phyloP scores from a whole-genome alignment of 352 stramenopile genomes.

The Phytopythium sindhum region DNA sequence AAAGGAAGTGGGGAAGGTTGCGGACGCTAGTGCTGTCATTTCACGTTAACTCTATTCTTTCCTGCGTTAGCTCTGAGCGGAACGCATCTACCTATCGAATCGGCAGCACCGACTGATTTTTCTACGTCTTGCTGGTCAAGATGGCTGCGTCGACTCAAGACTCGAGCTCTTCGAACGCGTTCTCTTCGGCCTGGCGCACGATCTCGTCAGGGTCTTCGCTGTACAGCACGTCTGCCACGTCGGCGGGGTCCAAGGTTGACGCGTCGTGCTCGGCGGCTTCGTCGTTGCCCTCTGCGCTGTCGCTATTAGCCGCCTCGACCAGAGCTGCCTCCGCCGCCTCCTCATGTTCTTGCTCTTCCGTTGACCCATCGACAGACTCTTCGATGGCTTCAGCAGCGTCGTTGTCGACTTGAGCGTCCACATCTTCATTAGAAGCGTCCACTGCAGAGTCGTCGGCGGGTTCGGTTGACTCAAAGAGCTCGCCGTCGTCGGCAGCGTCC shows the following conservation, averaged over 20 bases:
- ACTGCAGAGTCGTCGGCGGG: not conserved
- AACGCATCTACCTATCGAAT: not conserved
- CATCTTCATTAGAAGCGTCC: not conserved
- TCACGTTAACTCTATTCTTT: constrained; percentile 1
- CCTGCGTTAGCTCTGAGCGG: not conserved
- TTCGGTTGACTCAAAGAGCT: not conserved
- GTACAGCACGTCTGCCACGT: constrained; percentile 25
- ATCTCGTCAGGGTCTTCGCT: constrained; percentile 24
- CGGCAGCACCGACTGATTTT: not conserved
- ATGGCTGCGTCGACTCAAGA: not conserved
- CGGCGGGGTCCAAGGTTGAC: not conserved
- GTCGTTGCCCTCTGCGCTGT: not conserved
- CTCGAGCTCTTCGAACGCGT: constrained; percentile 19
- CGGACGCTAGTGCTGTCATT: not conserved
- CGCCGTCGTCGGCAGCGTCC: not conserved
- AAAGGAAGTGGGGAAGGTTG: not conserved
- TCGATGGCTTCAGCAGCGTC: not conserved
- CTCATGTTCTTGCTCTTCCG: not conserved
- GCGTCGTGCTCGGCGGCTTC: not conserved
- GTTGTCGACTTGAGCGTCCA: constrained; percentile 13
- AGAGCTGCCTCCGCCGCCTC: not conserved
- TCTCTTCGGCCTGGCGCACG: constrained; percentile 28
- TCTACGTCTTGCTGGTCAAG: not conserved
- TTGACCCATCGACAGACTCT: not conserved
- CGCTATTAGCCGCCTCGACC: not conserved